Conservation (phyloP, 106 monocot genomes). For the Phalaenopsis aphrodite region DNA sequence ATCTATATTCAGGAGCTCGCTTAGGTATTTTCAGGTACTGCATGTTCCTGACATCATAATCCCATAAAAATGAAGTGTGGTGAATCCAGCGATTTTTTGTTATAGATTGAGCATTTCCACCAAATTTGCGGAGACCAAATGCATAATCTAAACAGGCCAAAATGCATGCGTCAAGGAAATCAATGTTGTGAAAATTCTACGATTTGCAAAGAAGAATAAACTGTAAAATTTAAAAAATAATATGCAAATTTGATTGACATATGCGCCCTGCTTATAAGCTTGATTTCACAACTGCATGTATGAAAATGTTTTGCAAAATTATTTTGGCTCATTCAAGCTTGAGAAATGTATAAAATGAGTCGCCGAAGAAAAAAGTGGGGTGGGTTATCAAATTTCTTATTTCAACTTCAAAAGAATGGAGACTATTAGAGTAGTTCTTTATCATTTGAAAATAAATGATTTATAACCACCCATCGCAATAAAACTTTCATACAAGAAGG, state of each 20-base stretch:
- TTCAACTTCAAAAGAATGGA: neutral
- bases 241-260: neutral
- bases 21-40: slow-evolving; percentile 61
- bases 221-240: neutral
- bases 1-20: slow-evolving; percentile 57
- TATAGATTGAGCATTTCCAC: slow-evolving; percentile 95
- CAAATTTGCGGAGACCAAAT: slow-evolving; percentile 64
- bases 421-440: neutral
- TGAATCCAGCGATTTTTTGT: slow-evolving; percentile 84
- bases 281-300: neutral
- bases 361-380: no score
- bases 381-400: neutral
- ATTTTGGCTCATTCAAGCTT: neutral
- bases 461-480: no score
- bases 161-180: neutral
- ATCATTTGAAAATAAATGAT: neutral
- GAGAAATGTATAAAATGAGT: neutral
- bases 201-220: no score
- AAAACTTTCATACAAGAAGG: no score
- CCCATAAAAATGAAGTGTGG: slow-evolving; percentile 97
- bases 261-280: neutral
- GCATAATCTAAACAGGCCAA: slow-evolving; percentile 69
- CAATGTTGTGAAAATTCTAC: no score
- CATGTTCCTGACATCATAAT: slow-evolving; percentile 78
- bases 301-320: no score